These are phyloP conservation scores for Claviceps sorghi DNA, from an alignment of 2,329 filamentous ascomycete species.

Conservation along the genomic window DNA sequence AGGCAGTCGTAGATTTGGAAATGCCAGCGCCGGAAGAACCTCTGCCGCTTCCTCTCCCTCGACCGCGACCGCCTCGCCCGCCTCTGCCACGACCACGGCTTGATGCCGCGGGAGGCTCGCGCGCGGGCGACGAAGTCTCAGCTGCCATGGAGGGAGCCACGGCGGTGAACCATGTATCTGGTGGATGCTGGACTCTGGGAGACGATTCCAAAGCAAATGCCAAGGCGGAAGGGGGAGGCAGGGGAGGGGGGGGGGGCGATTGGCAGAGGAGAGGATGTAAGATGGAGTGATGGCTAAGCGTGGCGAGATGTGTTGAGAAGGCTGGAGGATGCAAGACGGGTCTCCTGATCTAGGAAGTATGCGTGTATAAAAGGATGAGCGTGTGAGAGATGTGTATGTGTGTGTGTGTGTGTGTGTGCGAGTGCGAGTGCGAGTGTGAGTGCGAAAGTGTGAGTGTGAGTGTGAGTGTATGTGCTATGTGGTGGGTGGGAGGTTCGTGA, in stretches of 20 bases:
- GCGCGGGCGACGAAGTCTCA: conserved; percentile 23
- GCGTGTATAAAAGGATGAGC: not conserved
- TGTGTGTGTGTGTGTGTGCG: not conserved
- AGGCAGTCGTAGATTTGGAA: conserved; percentile 20
- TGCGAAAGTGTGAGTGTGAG: too few species aligned
- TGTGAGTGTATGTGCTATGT: too few species aligned
- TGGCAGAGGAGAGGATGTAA: not conserved
- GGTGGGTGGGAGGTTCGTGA: too few species aligned
- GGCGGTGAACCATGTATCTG: conserved; percentile 19
- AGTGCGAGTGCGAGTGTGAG: not conserved
- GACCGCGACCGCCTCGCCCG: conserved; percentile 7
- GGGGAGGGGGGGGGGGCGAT: not conserved
- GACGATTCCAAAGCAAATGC: not conserved
- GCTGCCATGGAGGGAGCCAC: conserved; percentile 19
- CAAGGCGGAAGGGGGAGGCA: not conserved
- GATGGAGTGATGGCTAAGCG: not conserved
- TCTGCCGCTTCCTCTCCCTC: conserved; percentile 14
- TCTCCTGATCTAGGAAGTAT: not conserved
- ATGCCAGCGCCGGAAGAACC: conserved; percentile 17
- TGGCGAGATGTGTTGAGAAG: not conserved
- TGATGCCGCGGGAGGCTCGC: conserved; percentile 16
- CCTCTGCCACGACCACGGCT: conserved; percentile 22
- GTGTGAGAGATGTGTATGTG: too few species aligned
- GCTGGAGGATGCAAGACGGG: not conserved
- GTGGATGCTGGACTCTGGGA: not conserved